Percentiles rank a stretch among this genome's conserved stretches.
phyloP scores from a whole-genome alignment of 2,329 filamentous ascomycete genomes.

The Phoma sp. region DNA sequence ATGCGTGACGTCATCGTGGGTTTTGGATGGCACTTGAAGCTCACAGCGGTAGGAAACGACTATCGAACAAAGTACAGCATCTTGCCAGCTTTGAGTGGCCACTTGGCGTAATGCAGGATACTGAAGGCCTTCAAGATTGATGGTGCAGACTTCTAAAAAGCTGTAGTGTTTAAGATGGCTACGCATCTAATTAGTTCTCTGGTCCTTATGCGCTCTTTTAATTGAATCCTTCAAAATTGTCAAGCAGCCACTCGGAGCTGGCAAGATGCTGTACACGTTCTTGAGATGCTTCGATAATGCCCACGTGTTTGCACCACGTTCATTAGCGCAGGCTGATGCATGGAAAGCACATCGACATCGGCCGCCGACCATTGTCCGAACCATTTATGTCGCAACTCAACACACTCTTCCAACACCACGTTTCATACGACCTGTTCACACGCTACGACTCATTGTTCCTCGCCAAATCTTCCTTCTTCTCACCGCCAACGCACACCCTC shows the following conservation, averaged over 20 bases:
- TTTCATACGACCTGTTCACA: not conserved
- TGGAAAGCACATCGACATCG: not conserved
- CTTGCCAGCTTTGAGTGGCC: too few species aligned
- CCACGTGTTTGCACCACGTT: not conserved
- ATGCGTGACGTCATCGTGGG: slow-evolving; percentile 11
- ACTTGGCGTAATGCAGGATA: not conserved
- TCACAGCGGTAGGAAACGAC: too few species aligned
- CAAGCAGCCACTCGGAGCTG: too few species aligned
- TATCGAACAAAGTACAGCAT: too few species aligned
- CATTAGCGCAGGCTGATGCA: not conserved
- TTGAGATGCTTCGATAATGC: too few species aligned
- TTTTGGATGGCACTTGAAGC: not conserved
- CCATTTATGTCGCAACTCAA: not conserved
- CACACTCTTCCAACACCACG: not conserved
- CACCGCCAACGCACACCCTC: not conserved
- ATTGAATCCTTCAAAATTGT: too few species aligned
- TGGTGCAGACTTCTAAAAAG: too few species aligned
- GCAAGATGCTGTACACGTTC: not conserved
- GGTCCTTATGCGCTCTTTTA: too few species aligned
- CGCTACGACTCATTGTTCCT: not conserved
- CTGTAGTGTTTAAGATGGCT: too few species aligned
- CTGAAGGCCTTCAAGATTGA: not conserved
- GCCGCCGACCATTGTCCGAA: not conserved
- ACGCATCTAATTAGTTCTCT: too few species aligned
- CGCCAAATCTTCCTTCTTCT: too few species aligned